Evolutionary conservation across 176 grass and related monocot species (phyloP).

Genomic region (Phragmites australis): DNA sequence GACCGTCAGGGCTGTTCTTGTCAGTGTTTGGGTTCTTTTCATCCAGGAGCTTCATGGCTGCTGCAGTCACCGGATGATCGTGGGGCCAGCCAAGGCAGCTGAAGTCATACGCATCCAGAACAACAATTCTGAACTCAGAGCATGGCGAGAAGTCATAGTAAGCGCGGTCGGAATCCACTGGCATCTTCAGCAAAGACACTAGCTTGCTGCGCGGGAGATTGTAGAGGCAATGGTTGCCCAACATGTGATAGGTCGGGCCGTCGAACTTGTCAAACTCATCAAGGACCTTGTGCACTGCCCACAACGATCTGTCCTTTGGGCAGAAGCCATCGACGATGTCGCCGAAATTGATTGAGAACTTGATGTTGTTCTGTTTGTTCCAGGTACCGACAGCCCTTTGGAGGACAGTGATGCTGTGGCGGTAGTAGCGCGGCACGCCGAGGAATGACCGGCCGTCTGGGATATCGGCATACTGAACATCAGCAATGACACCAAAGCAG

Average conservation of each 20-base stretch:
- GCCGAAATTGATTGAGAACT: constrained; percentile 78
- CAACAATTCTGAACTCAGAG: constrained; percentile 59
- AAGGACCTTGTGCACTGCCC: constrained; percentile 61
- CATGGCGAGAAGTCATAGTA: constrained; percentile 84
- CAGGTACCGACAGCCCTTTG: constrained; percentile 73
- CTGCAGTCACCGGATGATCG: constrained; percentile 55
- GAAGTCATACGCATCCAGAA: constrained; percentile 87
- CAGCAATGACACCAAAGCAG: constrained; percentile 86
- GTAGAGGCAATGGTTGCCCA: constrained; percentile 97
- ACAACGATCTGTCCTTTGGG: constrained; percentile 63
- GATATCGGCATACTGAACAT: constrained; percentile 92
- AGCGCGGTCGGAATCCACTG: constrained; percentile 45
- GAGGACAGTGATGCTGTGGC: constrained; percentile 82
- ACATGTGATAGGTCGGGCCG: constrained; percentile 82
- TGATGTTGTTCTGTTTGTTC: constrained; percentile 60
- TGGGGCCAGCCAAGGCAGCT: constrained; percentile 78
- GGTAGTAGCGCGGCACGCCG: constrained; percentile 75
- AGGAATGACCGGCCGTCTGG: constrained; percentile 77
- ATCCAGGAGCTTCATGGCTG: constrained; percentile 60
- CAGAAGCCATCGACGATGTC: constrained; percentile 88
- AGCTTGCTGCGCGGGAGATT: constrained; percentile 78
- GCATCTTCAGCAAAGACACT: constrained; percentile 71
- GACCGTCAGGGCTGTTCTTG: constrained; percentile 81
- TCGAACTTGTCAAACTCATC: constrained; percentile 77
- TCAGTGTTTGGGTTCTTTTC: constrained; percentile 80